Evolutionary conservation across 225 moss, liverwort and hornwort genomes (phyloP).

Genomic region (Bryum argenteum): DNA sequence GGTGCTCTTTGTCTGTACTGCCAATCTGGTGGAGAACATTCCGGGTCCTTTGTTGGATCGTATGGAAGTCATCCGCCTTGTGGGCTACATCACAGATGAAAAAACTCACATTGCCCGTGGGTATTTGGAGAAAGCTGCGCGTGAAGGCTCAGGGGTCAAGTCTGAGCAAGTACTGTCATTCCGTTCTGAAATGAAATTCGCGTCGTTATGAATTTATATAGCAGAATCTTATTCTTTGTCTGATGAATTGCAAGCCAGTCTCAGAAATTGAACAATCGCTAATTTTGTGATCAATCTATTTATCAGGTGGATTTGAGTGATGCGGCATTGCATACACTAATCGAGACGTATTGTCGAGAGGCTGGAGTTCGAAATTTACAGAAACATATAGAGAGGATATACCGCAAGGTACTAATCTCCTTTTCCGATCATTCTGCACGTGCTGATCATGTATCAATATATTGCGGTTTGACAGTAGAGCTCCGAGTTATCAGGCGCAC

Average conservation of each 20-base stretch:
- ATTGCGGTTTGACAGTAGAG: not conserved
- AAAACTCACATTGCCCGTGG: constrained; percentile 69
- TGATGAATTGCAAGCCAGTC: not conserved
- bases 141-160: constrained; percentile 92
- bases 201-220: not conserved
- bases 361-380: constrained; percentile 98
- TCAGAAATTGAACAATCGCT: constrained; percentile 7
- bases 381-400: constrained; percentile 97
- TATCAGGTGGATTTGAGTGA: constrained; percentile 73
- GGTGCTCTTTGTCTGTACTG: constrained; percentile 88
- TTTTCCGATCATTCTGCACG: constrained; percentile 20
- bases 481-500: not conserved
- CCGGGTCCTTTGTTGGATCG: constrained; percentile 90
- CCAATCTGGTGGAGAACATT: constrained; percentile 93
- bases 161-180: constrained; percentile 63
- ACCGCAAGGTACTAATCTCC: constrained; percentile 75
- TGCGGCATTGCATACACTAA: constrained; percentile 79
- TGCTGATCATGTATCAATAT: not conserved
- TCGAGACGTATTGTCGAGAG: constrained; percentile 97
- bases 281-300: constrained; percentile 22
- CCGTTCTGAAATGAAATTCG: not conserved
- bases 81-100: constrained; percentile 92
- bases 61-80: constrained; percentile 98
- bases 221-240: constrained; percentile 7
- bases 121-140: constrained; percentile 94